A percentile compares a stretch with the other conserved stretches of the same genome.
Evolutionary conservation across 257 asterid genomes (phyloP).

Genomic region (Perilla frutescens): DNA sequence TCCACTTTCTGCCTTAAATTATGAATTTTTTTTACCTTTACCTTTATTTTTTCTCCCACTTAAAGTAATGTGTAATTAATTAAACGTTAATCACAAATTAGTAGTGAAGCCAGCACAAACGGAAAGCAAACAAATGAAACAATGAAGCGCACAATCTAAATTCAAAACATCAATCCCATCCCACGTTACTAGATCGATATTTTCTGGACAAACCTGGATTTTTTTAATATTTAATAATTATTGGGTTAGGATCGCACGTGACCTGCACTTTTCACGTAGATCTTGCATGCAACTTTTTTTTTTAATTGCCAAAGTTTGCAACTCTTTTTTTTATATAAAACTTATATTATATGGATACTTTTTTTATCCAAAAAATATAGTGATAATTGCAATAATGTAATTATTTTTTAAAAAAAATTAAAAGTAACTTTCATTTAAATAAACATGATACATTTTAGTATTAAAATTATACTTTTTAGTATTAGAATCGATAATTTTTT

Average conservation of each 20-base stretch:
- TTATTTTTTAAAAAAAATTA: no score
- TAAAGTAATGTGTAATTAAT: constrained; percentile 1
- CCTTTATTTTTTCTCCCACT: neutral
- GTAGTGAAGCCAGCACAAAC: neutral
- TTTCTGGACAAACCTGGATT: constrained; percentile 29
- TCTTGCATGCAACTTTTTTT: constrained; percentile 15
- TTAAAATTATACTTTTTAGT: no score
- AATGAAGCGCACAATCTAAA: constrained; percentile 1
- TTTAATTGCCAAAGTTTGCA: no score
- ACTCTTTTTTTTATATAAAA: no score
- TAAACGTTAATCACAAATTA: neutral
- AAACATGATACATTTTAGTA: no score
- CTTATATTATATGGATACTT: no score
- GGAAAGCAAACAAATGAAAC: constrained; percentile 7
- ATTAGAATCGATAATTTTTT: no score
- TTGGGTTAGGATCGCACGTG: constrained; percentile 35
- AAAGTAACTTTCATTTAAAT: no score
- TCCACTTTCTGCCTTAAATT: constrained; percentile 2
- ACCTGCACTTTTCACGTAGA: constrained; percentile 29
- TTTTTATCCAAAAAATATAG: no score
- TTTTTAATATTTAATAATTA: neutral
- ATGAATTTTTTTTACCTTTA: neutral
- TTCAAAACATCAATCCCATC: constrained; percentile 26
- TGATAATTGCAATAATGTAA: no score
- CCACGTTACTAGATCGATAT: constrained; percentile 40